These are phyloP conservation scores for Solanum aculeatissimum DNA, from an alignment of 305 asterid genomes.

Conservation along the genomic window DNA sequence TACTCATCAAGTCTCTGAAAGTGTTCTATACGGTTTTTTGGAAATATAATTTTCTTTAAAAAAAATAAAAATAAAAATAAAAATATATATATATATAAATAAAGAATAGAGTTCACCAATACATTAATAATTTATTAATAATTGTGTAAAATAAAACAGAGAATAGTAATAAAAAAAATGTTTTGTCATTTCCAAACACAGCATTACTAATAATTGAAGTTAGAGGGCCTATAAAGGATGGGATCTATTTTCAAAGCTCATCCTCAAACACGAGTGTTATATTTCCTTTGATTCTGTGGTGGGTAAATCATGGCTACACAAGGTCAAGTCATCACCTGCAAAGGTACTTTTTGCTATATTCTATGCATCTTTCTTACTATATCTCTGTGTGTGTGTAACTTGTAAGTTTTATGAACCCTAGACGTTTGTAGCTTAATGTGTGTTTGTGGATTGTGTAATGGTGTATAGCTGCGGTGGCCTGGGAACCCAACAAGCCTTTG, in stretches of 20 bases:
- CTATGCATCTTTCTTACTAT: background rate
- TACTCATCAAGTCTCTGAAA: background rate
- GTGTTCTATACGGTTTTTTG: background rate
- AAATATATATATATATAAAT: too few relatives aligned
- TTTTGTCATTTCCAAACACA: background rate
- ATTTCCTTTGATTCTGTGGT: background rate
- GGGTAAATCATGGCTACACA: slow-evolving; percentile 54
- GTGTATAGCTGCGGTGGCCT: slow-evolving; percentile 91
- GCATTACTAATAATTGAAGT: background rate
- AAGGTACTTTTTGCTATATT: slow-evolving; percentile 37
- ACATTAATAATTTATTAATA: too few relatives aligned
- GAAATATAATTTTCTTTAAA: too few relatives aligned
- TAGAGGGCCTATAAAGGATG: background rate
- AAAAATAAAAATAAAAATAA: too few relatives aligned
- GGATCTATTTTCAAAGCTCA: background rate
- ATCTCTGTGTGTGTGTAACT: background rate
- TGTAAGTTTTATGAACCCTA: background rate
- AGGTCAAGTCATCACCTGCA: slow-evolving; percentile 98
- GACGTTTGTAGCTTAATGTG: background rate
- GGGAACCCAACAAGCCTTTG: slow-evolving; percentile 98
- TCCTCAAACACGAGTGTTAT: background rate
- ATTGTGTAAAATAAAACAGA: too few relatives aligned
- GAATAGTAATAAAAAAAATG: too few relatives aligned
- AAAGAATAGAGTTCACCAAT: too few relatives aligned
- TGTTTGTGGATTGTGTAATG: background rate